phyloP scores from a whole-genome alignment of 1,139 yeast species.

The Sugiyamaella japonica region DNA sequence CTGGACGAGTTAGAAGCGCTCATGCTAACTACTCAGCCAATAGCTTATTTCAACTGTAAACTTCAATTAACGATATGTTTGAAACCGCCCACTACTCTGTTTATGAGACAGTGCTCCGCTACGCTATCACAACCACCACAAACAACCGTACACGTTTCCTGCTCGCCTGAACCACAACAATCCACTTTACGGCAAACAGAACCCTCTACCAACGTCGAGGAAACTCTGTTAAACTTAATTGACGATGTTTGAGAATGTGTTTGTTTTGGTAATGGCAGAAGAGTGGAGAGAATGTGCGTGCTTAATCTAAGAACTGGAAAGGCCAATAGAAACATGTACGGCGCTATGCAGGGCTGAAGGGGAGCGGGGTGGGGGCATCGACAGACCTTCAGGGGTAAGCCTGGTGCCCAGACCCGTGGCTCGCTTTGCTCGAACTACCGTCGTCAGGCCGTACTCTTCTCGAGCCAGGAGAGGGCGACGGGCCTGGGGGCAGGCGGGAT shows the following conservation, averaged over 20 bases:
- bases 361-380: neutral
- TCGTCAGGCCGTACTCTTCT: too few relatives aligned
- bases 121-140: neutral
- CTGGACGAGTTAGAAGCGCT: constrained; percentile 10
- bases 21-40: neutral
- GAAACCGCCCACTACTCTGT: neutral
- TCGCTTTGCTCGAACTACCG: too few relatives aligned
- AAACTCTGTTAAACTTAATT: neutral
- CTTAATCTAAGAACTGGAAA: neutral
- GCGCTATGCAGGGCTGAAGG: neutral
- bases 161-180: neutral
- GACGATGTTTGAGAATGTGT: neutral
- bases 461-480: too few relatives aligned
- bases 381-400: neutral
- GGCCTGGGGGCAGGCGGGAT: too few relatives aligned
- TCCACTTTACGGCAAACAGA: neutral
- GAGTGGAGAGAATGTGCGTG: neutral
- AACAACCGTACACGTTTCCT: neutral
- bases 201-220: neutral
- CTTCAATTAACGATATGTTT: too few relatives aligned
- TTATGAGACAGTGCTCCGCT: too few relatives aligned
- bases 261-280: neutral
- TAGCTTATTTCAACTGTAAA: neutral
- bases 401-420: neutral
- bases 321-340: neutral